phyloP scores from a whole-genome alignment of 306 rosid genomes.

The Clitoria ternatea region DNA sequence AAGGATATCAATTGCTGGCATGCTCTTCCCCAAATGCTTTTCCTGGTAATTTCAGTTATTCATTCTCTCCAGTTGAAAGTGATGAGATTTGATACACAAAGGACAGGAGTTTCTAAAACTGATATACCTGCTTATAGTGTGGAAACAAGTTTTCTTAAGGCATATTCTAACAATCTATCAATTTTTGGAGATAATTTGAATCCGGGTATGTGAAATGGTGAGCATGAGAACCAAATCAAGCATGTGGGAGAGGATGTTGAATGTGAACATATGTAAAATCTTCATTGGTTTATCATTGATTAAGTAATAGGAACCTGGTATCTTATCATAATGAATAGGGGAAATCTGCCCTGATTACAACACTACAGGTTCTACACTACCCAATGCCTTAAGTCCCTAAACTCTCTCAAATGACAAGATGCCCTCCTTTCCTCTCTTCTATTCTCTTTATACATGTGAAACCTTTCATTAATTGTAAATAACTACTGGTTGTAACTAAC shows the following conservation, averaged over 20 bases:
- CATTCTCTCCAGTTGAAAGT: conserved; percentile 34
- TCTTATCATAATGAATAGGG: no score
- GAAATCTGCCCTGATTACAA: no score
- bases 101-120: conserved; percentile 30
- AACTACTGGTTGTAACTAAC: no score
- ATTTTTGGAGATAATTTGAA: conserved; percentile 33
- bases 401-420: no score
- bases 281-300: conserved; percentile 16
- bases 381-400: no score
- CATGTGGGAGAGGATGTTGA: conserved; percentile 44
- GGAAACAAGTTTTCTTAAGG: conserved; percentile 40
- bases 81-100: conserved; percentile 34
- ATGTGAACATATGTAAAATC: conserved; percentile 41
- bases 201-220: conserved; percentile 30
- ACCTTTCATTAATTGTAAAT: no score
- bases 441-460: no score
- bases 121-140: conserved; percentile 35
- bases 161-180: conserved; percentile 27
- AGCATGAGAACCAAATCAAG: conserved; percentile 28
- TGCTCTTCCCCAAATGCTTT: conserved; percentile 38
- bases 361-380: no score
- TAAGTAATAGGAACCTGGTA: no score
- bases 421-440: no score
- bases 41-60: conserved; percentile 36
- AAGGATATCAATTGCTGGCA: conserved; percentile 35